Conservation (phyloP, 148 eudicot genomes). For the Fagopyrum homotropicum region DNA sequence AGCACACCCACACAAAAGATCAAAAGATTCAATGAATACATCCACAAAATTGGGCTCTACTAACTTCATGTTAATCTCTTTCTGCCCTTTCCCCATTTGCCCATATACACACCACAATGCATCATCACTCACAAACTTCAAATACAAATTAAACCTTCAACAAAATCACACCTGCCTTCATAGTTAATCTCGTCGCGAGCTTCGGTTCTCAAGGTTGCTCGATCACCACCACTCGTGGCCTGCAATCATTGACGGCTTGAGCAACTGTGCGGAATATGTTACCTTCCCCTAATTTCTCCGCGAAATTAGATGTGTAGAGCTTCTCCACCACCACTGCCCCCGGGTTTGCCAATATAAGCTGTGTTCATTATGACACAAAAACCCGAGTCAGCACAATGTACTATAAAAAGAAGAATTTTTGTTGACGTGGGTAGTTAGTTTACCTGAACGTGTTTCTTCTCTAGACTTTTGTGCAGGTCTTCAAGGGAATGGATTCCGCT, state of each 20-base stretch:
- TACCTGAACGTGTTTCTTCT: slow-evolving; percentile 71
- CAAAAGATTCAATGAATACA: background rate
- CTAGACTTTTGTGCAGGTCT: slow-evolving; percentile 54
- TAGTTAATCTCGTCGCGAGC: no score
- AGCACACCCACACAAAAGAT: background rate
- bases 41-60: slow-evolving; percentile 8
- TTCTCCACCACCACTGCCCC: slow-evolving; percentile 76
- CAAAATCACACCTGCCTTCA: background rate
- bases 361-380: background rate
- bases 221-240: slow-evolving; percentile 26
- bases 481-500: slow-evolving; percentile 93
- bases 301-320: slow-evolving; percentile 56
- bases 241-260: slow-evolving; percentile 63
- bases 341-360: slow-evolving; percentile 81
- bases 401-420: no score
- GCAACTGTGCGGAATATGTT: slow-evolving; percentile 71
- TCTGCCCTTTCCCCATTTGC: background rate
- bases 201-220: slow-evolving; percentile 30
- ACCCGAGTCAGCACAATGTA: no score
- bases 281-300: slow-evolving; percentile 46
- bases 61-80: background rate
- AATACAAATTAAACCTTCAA: background rate
- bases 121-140: slow-evolving; percentile 1
- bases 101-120: background rate
- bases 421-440: background rate